Evolutionary conservation across 2,329 filamentous ascomycete genomes (phyloP), one percentile per base, ranked within the genome.

Genomic region (Fusarium transvaalense): DNA sequence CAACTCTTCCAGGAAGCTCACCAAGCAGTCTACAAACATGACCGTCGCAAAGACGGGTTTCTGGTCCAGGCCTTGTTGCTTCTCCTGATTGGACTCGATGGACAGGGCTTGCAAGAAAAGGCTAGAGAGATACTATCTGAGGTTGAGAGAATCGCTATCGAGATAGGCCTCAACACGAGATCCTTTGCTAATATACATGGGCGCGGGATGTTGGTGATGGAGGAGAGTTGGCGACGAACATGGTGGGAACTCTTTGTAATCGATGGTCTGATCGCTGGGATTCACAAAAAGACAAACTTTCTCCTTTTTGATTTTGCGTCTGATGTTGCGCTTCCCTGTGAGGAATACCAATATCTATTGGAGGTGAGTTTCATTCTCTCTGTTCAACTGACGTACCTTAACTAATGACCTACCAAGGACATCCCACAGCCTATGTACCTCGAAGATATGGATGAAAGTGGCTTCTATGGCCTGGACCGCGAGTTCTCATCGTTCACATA

Each of bases 231-330:
- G 87, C 87, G 93, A 19, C 86, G 94, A 61, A 97, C 94, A 2
- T 97, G 94, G 94, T 97, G 94, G 94, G 93, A 89, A 65, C 76
- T 89, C 6, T 95, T 91, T 75, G 86, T 92, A n/a, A 86, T 93
- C 15, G 93, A 97, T 76, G 92, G 91, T 56, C 91, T 97, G 86
- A 86, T 97, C 69, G 92, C 93, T 7, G 92, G 92, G 5, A 89
- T 97, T 69, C 92, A 92, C 70, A 86, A 89, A 14, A 86, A 88
- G 64, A 91, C 91, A 41, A 90, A 88, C 56, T 92, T 92, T 76
- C 78, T 85, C n/a, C 83, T 92, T 25, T 92, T 88, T 69, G 88
- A 90, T 55, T 84, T 94, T 10, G 79, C 83, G 8, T 85, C 88
- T 15, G 89, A 92, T 71, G 91, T 93, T 4, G 86, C 85, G 3